Evolutionary conservation across 345 rosid species (phyloP).

Genomic region (Cardamine chenopodiifolia): DNA sequence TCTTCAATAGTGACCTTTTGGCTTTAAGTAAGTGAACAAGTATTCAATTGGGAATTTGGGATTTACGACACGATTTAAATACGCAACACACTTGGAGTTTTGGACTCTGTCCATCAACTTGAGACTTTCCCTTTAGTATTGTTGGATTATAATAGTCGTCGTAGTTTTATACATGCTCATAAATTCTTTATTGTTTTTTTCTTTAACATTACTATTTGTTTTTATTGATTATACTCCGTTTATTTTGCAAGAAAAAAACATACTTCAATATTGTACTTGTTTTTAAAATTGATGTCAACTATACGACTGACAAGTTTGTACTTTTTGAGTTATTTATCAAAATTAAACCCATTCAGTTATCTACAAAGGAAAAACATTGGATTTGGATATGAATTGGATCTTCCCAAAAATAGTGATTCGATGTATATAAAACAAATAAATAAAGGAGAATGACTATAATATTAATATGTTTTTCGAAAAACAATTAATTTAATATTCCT

Average conservation of each 20-base stretch:
- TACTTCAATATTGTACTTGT: background rate
- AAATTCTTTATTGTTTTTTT: background rate
- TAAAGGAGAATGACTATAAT: no score
- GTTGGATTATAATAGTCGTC: background rate
- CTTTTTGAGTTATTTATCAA: background rate
- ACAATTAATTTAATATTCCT: no score
- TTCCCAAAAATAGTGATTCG: background rate
- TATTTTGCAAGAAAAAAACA: background rate
- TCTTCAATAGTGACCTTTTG: background rate
- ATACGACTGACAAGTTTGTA: background rate
- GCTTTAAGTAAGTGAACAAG: background rate
- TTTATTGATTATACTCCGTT: background rate
- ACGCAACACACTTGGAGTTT: background rate
- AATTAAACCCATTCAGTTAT: background rate
- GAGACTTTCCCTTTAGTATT: background rate
- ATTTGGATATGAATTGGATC: background rate
- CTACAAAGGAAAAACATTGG: background rate
- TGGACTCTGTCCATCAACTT: conserved; percentile 4
- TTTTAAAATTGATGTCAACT: background rate
- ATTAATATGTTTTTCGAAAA: no score
- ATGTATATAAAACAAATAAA: background rate
- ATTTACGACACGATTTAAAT: conserved; percentile 8
- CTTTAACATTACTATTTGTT: background rate
- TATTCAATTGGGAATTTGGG: background rate
- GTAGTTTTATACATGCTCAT: background rate